These are phyloP conservation scores for Aureobasidium sp. DNA, from an alignment of 2,329 filamentous ascomycete species.

Conservation along the genomic window DNA sequence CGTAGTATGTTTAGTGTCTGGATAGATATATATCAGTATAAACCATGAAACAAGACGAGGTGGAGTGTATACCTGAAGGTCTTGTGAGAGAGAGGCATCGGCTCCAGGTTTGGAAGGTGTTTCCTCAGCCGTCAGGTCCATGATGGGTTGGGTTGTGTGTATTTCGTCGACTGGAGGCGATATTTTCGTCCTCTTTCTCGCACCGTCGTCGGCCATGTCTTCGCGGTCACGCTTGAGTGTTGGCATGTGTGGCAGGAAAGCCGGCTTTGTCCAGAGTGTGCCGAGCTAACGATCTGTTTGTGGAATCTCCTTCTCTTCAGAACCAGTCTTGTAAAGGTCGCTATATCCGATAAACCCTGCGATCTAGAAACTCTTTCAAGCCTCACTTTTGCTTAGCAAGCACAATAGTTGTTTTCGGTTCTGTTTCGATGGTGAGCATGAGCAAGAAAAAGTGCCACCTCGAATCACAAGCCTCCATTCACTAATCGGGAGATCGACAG, in stretches of 20 bases:
- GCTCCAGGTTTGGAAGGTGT: background rate
- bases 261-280: background rate
- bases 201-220: constrained; percentile 1
- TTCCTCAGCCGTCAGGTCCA: background rate
- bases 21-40: background rate
- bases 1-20: constrained; percentile 16
- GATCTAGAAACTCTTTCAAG: background rate
- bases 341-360: background rate
- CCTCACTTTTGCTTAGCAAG: background rate
- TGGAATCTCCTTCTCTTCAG: background rate
- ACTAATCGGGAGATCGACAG: background rate
- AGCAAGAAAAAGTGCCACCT: background rate
- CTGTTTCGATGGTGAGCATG: background rate
- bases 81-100: background rate
- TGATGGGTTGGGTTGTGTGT: background rate
- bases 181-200: background rate
- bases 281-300: background rate
- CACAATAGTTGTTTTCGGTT: background rate
- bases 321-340: background rate
- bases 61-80: background rate
- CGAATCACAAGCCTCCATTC: background rate
- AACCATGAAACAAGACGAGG: background rate
- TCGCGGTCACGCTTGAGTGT: constrained; percentile 3
- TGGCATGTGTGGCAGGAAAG: constrained; percentile 11
- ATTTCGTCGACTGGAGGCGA: background rate